Evolutionary conservation across 2,329 filamentous ascomycete genomes (phyloP).

Genomic region (Neonectria sp.): DNA sequence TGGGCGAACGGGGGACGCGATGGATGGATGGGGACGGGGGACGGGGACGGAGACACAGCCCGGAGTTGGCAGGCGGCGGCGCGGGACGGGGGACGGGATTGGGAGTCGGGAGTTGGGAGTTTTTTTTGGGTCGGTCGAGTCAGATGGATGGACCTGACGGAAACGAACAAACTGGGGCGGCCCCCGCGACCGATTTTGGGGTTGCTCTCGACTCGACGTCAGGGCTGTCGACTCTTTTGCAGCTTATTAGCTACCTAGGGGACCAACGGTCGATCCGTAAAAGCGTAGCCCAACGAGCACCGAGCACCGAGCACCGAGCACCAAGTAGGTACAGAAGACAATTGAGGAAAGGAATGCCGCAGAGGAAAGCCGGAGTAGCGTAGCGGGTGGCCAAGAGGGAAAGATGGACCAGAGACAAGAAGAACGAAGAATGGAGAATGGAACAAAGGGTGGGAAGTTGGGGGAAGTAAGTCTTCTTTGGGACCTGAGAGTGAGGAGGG

Average conservation of each 20-base stretch:
- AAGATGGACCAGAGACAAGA: constrained; percentile 88
- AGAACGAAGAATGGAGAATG: constrained; percentile 73
- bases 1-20: neutral
- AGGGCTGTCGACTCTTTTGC: constrained; percentile 7
- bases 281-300: neutral
- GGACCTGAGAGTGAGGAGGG: constrained; percentile 4
- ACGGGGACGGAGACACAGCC: neutral
- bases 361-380: constrained; percentile 25
- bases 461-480: constrained; percentile 14
- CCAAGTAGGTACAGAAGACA: constrained; percentile 15
- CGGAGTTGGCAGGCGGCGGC: constrained; percentile 7
- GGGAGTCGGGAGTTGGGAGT: constrained; percentile 20
- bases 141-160: constrained; percentile 20
- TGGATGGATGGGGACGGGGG: neutral
- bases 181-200: constrained; percentile 9
- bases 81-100: constrained; percentile 4
- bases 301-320: neutral
- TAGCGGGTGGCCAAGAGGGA: constrained; percentile 86
- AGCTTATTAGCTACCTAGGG: neutral
- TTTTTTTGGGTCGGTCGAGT: constrained; percentile 6
- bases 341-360: constrained; percentile 29
- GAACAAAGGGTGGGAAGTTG: constrained; percentile 14
- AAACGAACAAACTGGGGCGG: constrained; percentile 24
- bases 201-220: constrained; percentile 6
- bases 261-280: constrained; percentile 2